Evolutionary conservation across 495 filamentous ascomycete genomes (phyloP), one percentile per base, ranked within the genome.

Genomic region (Penicillium antarcticum): DNA sequence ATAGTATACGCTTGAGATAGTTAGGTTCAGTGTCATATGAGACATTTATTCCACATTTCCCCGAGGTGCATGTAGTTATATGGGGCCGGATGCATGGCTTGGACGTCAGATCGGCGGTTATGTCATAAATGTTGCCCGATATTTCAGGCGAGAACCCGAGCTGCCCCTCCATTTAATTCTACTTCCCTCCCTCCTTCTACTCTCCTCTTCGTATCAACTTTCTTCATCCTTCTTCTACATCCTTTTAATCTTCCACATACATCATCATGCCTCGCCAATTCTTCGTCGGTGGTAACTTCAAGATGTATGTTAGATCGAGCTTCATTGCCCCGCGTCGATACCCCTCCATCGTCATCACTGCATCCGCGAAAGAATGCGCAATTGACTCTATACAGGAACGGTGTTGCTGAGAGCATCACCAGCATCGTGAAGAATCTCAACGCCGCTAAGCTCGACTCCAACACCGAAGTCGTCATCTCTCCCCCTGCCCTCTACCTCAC

Each of bases 251-350:
- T 37, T 19, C 43, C 9, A 31, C 23, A 41, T 37, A 35, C 23
- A 52, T 57, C 70, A 75, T 61, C 40, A 96, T 95, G 91, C 79
- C 84, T 76, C 92, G 94, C 79, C 87, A 91, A 85, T 98, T 97
- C 82, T 97, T 98, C 76, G 90, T 98, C 69, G 94, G 94, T 70
- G 94, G 94, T 67, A 98, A 97, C 84, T 97, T 97, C 81, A 98
- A 98, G 80, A 96, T 96, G 91, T 92, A 70, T 46, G 80, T 74
- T 4, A 13, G 11, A 21, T 40, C 41, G 21, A 48, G 45, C 39
- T 56, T 53, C 47, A 39, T 38, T 56, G 39, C 45, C 51, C 48
- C 51, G 51, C 43, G 19, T 43, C 58, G 55, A 61, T 49, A 29
- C 52, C 59, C 56, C 52, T 63, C 61, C 43, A 46, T 48, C 46